phyloP scores from a whole-genome alignment of 2,329 filamentous ascomycete genomes.

The Calonectria montana region DNA sequence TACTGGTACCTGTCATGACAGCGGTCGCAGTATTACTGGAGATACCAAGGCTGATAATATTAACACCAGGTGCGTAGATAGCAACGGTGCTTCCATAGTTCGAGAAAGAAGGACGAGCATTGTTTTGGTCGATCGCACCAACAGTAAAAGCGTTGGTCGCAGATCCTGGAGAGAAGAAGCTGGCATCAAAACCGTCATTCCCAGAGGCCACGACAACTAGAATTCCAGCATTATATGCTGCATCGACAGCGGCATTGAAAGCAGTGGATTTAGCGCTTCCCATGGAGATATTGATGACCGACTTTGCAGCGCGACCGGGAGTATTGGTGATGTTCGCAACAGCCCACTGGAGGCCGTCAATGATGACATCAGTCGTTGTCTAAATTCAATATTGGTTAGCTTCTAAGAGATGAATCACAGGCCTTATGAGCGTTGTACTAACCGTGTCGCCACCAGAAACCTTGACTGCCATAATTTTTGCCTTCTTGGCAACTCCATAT shows the following conservation, averaged over 20 bases:
- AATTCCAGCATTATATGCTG: not conserved
- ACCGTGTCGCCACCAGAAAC: not conserved
- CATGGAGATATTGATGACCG: slow-evolving; percentile 1
- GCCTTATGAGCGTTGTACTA: not conserved
- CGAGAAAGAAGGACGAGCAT: not conserved
- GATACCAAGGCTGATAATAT: not conserved
- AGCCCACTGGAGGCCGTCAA: not conserved
- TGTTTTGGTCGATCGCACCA: not conserved
- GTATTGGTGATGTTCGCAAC: not conserved
- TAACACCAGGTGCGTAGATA: not conserved
- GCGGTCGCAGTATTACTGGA: not conserved
- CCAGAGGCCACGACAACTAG: not conserved
- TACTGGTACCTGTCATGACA: not conserved
- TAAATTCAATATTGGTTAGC: not conserved
- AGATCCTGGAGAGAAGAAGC: not conserved
- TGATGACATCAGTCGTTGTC: not conserved
- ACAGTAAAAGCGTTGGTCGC: not conserved
- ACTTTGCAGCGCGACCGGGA: not conserved
- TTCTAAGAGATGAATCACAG: not conserved
- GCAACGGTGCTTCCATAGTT: not conserved
- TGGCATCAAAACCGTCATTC: not conserved
- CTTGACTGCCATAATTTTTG: not conserved
- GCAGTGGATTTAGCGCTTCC: not conserved
- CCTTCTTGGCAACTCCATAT: not conserved
- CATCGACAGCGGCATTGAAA: not conserved